Evolutionary conservation across 2,329 filamentous ascomycete genomes (phyloP).

Genomic region (Leptographium radiaticola): DNA sequence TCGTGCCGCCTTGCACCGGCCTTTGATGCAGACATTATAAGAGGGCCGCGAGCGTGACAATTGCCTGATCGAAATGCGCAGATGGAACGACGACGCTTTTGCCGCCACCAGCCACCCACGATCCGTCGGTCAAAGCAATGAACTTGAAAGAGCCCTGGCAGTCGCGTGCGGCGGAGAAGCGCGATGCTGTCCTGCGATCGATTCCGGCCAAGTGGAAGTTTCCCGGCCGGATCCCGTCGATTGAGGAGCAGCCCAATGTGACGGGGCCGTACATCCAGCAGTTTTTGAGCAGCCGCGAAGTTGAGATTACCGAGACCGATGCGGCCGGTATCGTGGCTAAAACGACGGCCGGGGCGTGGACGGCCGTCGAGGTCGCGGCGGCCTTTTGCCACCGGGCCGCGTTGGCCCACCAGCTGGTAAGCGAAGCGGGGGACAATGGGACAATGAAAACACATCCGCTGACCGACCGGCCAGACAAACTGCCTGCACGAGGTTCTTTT

Average conservation of each 20-base stretch:
- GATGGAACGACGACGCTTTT: too few relatives aligned
- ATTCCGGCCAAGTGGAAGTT: not conserved
- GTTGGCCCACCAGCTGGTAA: constrained; percentile 8
- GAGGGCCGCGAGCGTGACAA: too few relatives aligned
- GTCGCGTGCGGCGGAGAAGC: not conserved
- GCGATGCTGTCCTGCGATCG: not conserved
- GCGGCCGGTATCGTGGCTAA: constrained; percentile 1
- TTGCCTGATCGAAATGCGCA: too few relatives aligned
- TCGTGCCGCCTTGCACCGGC: not conserved
- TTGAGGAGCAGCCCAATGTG: not conserved
- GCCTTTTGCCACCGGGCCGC: constrained; percentile 10
- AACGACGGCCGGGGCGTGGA: constrained; percentile 2
- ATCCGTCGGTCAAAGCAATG: not conserved
- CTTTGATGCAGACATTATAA: too few relatives aligned
- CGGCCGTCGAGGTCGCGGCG: constrained; percentile 2
- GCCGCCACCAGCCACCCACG: too few relatives aligned
- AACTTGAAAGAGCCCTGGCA: not conserved
- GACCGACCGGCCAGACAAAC: constrained; percentile 22
- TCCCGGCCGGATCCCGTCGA: not conserved
- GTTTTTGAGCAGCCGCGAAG: constrained; percentile 1
- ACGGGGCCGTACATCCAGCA: constrained; percentile 6
- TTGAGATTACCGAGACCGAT: constrained; percentile 6
- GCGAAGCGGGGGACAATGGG: not conserved
- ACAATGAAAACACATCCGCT: not conserved
- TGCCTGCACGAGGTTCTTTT: constrained; percentile 30